Evolutionary conservation across 177 flowering plant genomes (phyloP).

Genomic region (Vitis hybrid): DNA sequence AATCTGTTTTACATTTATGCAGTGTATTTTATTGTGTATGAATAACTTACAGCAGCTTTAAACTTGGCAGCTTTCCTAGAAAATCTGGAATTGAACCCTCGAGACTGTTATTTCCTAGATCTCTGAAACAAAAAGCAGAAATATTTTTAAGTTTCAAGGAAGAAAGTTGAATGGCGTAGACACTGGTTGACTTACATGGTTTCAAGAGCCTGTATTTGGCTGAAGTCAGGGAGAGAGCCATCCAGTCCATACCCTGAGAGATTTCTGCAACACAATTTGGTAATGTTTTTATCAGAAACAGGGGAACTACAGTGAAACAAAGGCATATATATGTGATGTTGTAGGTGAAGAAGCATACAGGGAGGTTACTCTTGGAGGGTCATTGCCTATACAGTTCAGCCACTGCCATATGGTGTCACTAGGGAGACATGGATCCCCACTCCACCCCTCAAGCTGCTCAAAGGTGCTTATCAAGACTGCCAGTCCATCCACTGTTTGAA

Average conservation of each 20-base stretch:
- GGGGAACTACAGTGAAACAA: too few relatives aligned
- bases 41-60: constrained; percentile 17
- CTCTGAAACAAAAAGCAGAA: constrained; percentile 1
- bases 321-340: too few relatives aligned
- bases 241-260: constrained; percentile 14
- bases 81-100: constrained; percentile 19
- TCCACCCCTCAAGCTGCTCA: constrained; percentile 18
- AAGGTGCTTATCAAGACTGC: constrained; percentile 8
- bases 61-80: constrained; percentile 17
- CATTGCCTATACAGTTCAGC: constrained; percentile 19
- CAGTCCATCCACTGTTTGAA: constrained; percentile 25
- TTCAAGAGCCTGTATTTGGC: constrained; percentile 23
- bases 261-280: neutral
- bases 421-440: constrained; percentile 39
- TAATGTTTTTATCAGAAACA: too few relatives aligned
- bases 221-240: constrained; percentile 13
- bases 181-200: constrained; percentile 10
- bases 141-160: neutral
- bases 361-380: constrained; percentile 22
- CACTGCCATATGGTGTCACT: constrained; percentile 27
- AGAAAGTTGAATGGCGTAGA: neutral
- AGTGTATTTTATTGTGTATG: too few relatives aligned
- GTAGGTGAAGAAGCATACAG: too few relatives aligned
- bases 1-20: too few relatives aligned
- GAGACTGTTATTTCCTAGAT: constrained; percentile 15